Conservation (phyloP, 208 protist species). For the Phytomonas francai region DNA sequence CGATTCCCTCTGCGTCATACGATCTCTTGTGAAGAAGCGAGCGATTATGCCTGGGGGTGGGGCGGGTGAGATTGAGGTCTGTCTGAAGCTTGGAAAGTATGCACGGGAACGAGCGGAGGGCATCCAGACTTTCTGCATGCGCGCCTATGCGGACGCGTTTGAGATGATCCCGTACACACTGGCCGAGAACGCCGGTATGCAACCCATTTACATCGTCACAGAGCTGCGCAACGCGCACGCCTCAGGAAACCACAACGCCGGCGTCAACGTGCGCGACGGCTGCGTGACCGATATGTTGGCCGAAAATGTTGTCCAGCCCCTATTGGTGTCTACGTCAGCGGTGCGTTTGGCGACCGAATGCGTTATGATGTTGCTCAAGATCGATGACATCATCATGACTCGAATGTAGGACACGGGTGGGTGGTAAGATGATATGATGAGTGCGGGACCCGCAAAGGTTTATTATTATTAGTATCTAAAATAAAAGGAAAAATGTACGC, state of each 20-base stretch:
- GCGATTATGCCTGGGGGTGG: constrained; percentile 94
- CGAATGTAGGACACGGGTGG: constrained; percentile 26
- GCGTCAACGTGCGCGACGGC: constrained; percentile 90
- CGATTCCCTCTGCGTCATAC: constrained; percentile 99
- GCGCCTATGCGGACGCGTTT: constrained; percentile 96
- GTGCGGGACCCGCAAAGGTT: background rate
- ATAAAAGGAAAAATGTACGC: constrained; percentile 2
- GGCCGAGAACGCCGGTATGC: constrained; percentile 98
- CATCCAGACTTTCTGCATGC: constrained; percentile 90
- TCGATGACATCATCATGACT: constrained; percentile 86
- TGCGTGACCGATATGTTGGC: constrained; percentile 96
- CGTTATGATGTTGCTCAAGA: constrained; percentile 98
- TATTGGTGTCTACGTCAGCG: constrained; percentile 94
- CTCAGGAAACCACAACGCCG: constrained; percentile 81
- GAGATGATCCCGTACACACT: constrained; percentile 98
- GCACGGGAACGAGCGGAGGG: constrained; percentile 83
- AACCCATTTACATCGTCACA: constrained; percentile 97
- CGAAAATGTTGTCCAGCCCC: constrained; percentile 97
- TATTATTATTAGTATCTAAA: constrained; percentile 11
- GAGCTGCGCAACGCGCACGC: constrained; percentile 95
- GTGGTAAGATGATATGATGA: background rate
- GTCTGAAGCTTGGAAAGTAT: constrained; percentile 86
- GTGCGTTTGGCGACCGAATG: constrained; percentile 97
- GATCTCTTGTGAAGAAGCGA: constrained; percentile 97
- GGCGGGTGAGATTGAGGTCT: constrained; percentile 96